phyloP scores from a whole-genome alignment of 208 protist species.

The Acanthamoeba triangularis region DNA sequence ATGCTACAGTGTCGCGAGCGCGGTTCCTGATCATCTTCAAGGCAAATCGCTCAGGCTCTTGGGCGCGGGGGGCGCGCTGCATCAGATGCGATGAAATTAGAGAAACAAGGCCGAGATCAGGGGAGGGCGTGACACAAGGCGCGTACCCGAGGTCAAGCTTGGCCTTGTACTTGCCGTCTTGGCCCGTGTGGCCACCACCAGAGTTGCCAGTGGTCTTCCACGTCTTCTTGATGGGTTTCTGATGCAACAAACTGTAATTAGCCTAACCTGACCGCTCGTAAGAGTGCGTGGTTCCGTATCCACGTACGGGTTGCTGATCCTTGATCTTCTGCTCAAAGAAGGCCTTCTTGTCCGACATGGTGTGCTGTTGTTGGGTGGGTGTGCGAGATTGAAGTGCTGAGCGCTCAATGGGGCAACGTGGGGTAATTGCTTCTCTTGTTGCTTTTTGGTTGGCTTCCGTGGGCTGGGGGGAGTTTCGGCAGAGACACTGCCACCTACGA shows the following conservation, averaged over 20 bases:
- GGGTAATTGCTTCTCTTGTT: background rate
- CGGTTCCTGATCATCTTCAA: background rate
- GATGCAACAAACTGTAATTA: background rate
- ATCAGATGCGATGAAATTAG: no score
- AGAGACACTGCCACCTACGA: no score
- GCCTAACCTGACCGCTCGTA: background rate
- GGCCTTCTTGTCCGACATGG: slow-evolving; percentile 71
- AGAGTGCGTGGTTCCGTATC: background rate
- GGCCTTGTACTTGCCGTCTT: slow-evolving; percentile 74
- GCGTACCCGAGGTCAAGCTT: slow-evolving; percentile 70
- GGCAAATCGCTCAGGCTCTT: slow-evolving; percentile 66
- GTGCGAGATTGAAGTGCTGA: background rate
- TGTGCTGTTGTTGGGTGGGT: background rate
- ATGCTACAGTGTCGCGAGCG: background rate
- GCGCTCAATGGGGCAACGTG: background rate
- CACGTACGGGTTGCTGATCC: slow-evolving; percentile 43
- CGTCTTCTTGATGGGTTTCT: slow-evolving; percentile 70
- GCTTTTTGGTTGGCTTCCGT: no score
- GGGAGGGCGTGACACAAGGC: background rate
- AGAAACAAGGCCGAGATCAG: no score
- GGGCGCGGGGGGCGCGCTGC: slow-evolving; percentile 14
- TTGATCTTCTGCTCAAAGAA: slow-evolving; percentile 74
- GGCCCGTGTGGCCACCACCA: slow-evolving; percentile 27
- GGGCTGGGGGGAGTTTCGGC: no score
- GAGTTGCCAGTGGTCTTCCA: slow-evolving; percentile 66